Base-by-base conservation (phyloP, 805 yeast species). In the Saccharomycopsis malanga region DNA sequence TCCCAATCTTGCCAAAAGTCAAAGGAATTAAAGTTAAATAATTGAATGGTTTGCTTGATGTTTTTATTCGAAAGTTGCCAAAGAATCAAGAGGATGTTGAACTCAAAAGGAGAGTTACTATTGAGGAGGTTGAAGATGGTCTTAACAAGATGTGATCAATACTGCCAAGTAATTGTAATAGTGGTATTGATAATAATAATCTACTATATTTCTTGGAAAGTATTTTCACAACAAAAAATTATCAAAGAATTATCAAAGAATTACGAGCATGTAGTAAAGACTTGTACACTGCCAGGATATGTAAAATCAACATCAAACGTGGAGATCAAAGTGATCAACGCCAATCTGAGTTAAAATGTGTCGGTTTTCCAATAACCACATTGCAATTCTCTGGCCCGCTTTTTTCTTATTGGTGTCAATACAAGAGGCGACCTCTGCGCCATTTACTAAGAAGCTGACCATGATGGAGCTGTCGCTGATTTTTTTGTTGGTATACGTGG, bases 1-100 rank as follows among this genome's bases (percentile, higher is more conserved):
- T 79, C 57, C 82, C 83, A 18, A 66, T 70, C 1, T 60, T 71
- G 42, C 80, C 81, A 40, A 65, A 69, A 45, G 69, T 78, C 34
- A 61, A 69, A 32, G 65, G 62, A 24, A 77, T 79, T 51, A 70
- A 66, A 48, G 83, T 82, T 4, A 70, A 71, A 45, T 74, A 74
- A 52, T 39, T 39, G 14, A 74, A 77, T 54, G 84, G 84, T 21
- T 59, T 77, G 50, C 60, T 79, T 46, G 78, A 74, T 46, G 65
- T 79, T 29, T 69, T 60, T 39, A 61, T 77, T 6, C 81, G 82
- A 40, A 77, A 78, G 57, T 49, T 64, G 9, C 39, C 53, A 22
- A 60, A 59, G 15, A 64, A 61, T 24, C 47, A 53, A 21, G 64
- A 59, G 18, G 62, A 62, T 18, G 63, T 59, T 15, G 67, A 65